Evolutionary conservation across 495 filamentous ascomycete species (phyloP), one percentile per base, ranked within the genome.

Genomic region (Podospora comata): DNA sequence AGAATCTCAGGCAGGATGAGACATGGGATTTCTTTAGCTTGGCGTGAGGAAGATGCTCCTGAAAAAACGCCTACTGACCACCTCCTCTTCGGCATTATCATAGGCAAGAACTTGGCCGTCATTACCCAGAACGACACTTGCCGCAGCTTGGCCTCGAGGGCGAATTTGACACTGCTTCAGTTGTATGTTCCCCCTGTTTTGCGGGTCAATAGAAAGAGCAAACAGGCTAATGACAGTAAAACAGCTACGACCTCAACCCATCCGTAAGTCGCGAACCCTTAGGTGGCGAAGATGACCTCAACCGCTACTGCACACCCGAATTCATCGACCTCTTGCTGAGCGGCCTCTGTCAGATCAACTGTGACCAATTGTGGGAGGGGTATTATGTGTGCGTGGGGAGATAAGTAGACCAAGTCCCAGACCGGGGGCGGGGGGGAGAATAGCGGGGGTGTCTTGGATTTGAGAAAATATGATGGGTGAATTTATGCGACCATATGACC

Each of bases 291-390:
- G 32, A 65, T 59, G 34, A 70, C 19, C 26, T 15, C 58, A 32
- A 23, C 23, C 62, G 68, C 27, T 48, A 69, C 30, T 74, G 70
- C 64, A 67, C 68, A 32, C 67, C 62, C 34, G 69, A 70, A 18
- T 48, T 48, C 13, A 48, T 48, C 39, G 39, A 48, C 9, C 62
- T 72, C 18, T 28, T 73, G 67, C 72, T 77, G 70, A 77, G 67
- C 30, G 69, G 67, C 30, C 59, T 72, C 30, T 76, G 71, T 54
- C 66, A 77, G 75, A 72, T 75, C 34, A 65, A 75, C 60, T 77
- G 75, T 66, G 75, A 77, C 18, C 65, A 66, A 23, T 44, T 77
- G 60, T 72, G 70, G 72, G 63, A 60, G 7, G 75, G 75, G 30
- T 77, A 74, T 48, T 76, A 71, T 27, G 74, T 77, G 0, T 77